Evolutionary conservation across 768 basidiomycete genomes (phyloP).

Genomic region (Fibroporia radiculosa): DNA sequence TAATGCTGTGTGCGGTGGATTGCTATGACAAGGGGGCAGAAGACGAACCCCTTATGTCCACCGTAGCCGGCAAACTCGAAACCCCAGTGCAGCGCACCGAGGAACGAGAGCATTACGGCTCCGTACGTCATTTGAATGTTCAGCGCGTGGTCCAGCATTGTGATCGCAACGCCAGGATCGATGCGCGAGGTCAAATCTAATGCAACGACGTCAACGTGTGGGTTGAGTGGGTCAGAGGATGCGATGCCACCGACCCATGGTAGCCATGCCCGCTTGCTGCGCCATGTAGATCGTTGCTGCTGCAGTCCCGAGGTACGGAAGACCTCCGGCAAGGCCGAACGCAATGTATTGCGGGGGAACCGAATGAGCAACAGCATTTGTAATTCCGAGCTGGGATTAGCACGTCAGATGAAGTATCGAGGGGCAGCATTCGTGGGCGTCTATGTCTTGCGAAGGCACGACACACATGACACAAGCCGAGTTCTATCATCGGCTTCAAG

Average conservation of each 20-base stretch:
- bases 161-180: constrained; percentile 73
- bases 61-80: constrained; percentile 88
- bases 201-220: neutral
- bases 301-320: constrained; percentile 84
- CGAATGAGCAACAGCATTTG: constrained; percentile 57
- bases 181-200: constrained; percentile 45
- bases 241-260: constrained; percentile 23
- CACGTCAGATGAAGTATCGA: neutral
- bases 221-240: neutral
- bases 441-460: neutral
- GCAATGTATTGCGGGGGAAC: constrained; percentile 75
- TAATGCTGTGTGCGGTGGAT: neutral
- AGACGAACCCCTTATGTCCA: constrained; percentile 61
- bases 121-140: constrained; percentile 91
- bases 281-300: constrained; percentile 77
- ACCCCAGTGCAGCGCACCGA: constrained; percentile 93
- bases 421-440: neutral
- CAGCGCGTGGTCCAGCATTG: constrained; percentile 73
- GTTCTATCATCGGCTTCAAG: too few species aligned
- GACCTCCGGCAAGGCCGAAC: constrained; percentile 73
- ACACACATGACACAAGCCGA: neutral
- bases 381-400: constrained; percentile 65
- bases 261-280: constrained; percentile 66
- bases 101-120: constrained; percentile 88
- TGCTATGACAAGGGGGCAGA: neutral